Evolutionary conservation across 2,329 filamentous ascomycete species (phyloP).

Genomic region (Ploettnerulaceae sp.): DNA sequence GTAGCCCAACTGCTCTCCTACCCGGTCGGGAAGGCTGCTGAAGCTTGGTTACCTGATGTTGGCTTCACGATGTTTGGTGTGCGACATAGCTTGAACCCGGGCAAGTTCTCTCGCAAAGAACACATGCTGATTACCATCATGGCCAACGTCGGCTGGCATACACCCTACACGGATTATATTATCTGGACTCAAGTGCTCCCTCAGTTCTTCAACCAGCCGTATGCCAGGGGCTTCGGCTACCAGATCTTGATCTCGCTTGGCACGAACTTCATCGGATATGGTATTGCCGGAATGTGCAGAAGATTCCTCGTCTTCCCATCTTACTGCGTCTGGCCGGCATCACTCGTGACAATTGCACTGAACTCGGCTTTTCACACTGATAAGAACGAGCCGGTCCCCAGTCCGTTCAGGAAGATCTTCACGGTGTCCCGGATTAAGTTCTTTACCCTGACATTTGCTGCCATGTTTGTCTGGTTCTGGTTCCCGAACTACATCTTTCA

Average conservation of each 20-base stretch:
- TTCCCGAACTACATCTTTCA: constrained; percentile 46
- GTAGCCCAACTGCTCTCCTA: constrained; percentile 24
- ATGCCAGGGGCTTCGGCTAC: constrained; percentile 44
- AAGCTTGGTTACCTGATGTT: constrained; percentile 43
- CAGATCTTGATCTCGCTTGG: constrained; percentile 46
- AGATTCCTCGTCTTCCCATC: constrained; percentile 49
- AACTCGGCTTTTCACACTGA: constrained; percentile 43
- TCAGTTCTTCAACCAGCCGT: constrained; percentile 47
- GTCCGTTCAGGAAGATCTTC: constrained; percentile 40
- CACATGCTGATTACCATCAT: constrained; percentile 63
- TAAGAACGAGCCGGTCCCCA: constrained; percentile 29
- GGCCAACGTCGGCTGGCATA: constrained; percentile 43
- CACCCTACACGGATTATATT: constrained; percentile 47
- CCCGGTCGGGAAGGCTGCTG: constrained; percentile 55
- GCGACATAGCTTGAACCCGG: constrained; percentile 47
- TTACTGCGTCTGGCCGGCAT: constrained; percentile 48
- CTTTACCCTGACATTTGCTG: constrained; percentile 40
- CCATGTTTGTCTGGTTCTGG: constrained; percentile 50
- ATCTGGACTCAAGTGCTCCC: constrained; percentile 47
- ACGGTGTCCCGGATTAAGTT: constrained; percentile 42
- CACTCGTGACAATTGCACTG: constrained; percentile 43
- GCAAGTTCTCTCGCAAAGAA: constrained; percentile 61
- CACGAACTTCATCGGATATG: constrained; percentile 52
- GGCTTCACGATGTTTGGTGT: constrained; percentile 43
- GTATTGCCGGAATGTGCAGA: constrained; percentile 46